These are phyloP conservation scores for Purpureocillium lavendulum DNA, from an alignment of 2,329 filamentous ascomycete genomes.

Conservation along the genomic window DNA sequence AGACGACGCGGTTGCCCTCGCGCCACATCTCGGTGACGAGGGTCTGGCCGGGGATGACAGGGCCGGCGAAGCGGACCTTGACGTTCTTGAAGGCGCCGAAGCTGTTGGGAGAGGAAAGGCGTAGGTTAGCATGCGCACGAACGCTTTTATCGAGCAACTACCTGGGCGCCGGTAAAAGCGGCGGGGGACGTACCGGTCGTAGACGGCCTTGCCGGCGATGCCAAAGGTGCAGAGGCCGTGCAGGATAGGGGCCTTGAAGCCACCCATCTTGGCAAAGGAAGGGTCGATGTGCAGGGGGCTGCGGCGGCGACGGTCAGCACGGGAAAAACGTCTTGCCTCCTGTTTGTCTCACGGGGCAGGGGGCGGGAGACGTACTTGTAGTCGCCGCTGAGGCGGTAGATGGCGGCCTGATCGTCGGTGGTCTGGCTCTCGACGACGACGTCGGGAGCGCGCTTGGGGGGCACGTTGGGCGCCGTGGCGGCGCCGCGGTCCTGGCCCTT, in stretches of 20 bases:
- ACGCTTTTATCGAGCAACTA: neutral
- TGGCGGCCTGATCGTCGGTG: constrained; percentile 79
- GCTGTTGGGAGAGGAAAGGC: constrained; percentile 2
- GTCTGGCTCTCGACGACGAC: constrained; percentile 79
- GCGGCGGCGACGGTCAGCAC: neutral
- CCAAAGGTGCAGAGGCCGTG: constrained; percentile 97
- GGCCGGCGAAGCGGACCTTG: constrained; percentile 85
- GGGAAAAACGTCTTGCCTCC: too few species aligned
- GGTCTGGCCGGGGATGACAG: constrained; percentile 82
- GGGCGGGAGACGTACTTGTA: constrained; percentile 65
- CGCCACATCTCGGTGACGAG: constrained; percentile 92
- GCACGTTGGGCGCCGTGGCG: constrained; percentile 69
- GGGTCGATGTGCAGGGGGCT: constrained; percentile 91
- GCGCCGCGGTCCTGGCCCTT: constrained; percentile 72
- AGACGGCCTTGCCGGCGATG: constrained; percentile 82
- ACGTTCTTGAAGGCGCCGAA: constrained; percentile 83
- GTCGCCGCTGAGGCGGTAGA: constrained; percentile 91
- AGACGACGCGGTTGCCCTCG: constrained; percentile 69
- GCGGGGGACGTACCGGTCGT: constrained; percentile 61
- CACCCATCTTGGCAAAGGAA: constrained; percentile 85
- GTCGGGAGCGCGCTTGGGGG: constrained; percentile 71
- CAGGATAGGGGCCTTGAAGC: constrained; percentile 89
- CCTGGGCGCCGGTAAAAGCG: too few species aligned
- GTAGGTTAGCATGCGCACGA: constrained; percentile 1
- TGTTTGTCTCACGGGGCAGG: too few species aligned